Evolutionary conservation across 78 protist genomes (phyloP), one percentile per base, ranked within the genome.

Genomic region (Dictyostelium firmibasis): DNA sequence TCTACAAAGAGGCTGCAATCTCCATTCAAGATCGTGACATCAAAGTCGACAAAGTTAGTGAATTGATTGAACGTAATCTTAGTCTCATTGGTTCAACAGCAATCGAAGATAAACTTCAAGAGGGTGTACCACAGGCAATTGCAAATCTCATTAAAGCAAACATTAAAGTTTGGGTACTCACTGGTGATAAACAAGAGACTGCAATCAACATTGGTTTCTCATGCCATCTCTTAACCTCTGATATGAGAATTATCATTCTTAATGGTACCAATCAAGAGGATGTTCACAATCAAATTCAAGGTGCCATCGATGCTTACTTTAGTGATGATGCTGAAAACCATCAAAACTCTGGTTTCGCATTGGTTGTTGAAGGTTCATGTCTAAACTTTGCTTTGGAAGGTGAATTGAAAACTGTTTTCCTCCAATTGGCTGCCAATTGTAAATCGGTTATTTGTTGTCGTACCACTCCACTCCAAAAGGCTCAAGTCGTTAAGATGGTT

Each of bases 121-220:
- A 82, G 5, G 98, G 96, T 60, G 98, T 98, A 20, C 98, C 99
- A 5, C 93, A 79, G 16, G 91, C 98, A 10, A 92, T 98, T 76
- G 92, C 76, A 13, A 60, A 13, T 9, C 75, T 98, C 11, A 36
- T 57, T 41, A 62, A 84, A 16, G 99, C 97, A 47, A 95, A 91
- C 25, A 84, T 98, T 62, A 91, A 85, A n/a, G 14, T 97, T 14
- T 97, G 98, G 98, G 96, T 94, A n/a, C 91, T 94, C 35, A 91
- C 99, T 20, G 99, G 99, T 69, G 99, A 99, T 97, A 99, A 99
- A 86, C 91, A 72, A 60, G 99, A 97, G 89, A 98, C 99, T 5
- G 99, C 99, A 25, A 86, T 96, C 69, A 98, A 98, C 94, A 98
- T 99, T 72, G 99, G 97, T 35, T 76, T 86, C 82, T 91, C 99